Conservation (phyloP, 2,329 filamentous ascomycete genomes). For the Fonsecaea monophora region DNA sequence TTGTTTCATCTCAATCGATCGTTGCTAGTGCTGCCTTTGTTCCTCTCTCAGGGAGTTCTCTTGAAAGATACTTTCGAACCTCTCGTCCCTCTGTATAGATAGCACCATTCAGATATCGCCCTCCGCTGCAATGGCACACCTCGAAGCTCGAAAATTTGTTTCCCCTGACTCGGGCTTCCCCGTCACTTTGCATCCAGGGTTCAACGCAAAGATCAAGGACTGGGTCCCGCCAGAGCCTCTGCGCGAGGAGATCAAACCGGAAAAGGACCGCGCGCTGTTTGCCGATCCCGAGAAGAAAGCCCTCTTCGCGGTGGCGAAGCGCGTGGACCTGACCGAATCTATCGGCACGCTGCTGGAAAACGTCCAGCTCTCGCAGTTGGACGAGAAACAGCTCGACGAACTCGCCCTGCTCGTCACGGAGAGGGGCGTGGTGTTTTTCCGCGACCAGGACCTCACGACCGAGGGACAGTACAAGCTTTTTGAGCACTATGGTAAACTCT, state of each 20-base stretch:
- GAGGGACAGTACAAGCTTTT: constrained; percentile 55
- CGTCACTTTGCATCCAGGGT: constrained; percentile 55
- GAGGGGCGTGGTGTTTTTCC: constrained; percentile 60
- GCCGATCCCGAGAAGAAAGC: constrained; percentile 52
- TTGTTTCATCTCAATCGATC: neutral
- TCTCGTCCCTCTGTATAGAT: neutral
- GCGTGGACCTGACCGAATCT: constrained; percentile 47
- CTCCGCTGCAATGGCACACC: constrained; percentile 45
- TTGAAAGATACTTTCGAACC: neutral
- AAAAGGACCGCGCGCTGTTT: constrained; percentile 45
- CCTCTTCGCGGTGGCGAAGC: constrained; percentile 44
- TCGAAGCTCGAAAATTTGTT: constrained; percentile 57
- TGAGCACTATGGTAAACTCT: constrained; percentile 53
- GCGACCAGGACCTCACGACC: constrained; percentile 58
- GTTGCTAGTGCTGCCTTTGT: neutral
- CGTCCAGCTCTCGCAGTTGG: constrained; percentile 56
- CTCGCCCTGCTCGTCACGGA: constrained; percentile 70
- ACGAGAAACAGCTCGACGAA: constrained; percentile 57
- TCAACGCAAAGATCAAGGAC: constrained; percentile 55
- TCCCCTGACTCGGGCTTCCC: constrained; percentile 59
- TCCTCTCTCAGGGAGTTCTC: neutral
- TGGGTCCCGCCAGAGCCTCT: constrained; percentile 51
- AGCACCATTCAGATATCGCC: neutral
- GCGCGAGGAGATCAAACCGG: constrained; percentile 42
- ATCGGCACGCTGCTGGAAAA: constrained; percentile 48